Percentiles rank a stretch among this genome's conserved stretches.
Conservation (phyloP, 805 yeast species). For the Candida insectorum region DNA sequence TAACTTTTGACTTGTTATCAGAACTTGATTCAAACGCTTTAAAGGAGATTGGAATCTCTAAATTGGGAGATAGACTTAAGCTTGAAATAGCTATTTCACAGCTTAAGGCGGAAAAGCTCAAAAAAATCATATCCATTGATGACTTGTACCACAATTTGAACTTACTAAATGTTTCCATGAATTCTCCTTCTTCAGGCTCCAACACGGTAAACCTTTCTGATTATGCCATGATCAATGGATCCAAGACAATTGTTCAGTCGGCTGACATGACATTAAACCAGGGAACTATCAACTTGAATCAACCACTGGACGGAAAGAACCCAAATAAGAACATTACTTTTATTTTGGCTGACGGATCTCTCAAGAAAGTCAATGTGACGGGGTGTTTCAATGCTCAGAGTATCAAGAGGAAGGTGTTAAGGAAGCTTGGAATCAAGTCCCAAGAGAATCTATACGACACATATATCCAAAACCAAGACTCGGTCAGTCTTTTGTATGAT, state of each 20-base stretch:
- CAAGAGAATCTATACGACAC: constrained; percentile 55
- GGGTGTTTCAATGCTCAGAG: constrained; percentile 81
- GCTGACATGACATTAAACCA: constrained; percentile 4
- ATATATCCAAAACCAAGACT: constrained; percentile 43
- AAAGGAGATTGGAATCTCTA: constrained; percentile 67
- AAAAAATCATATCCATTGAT: constrained; percentile 19
- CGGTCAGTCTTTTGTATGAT: constrained; percentile 54
- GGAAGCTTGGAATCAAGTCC: constrained; percentile 47
- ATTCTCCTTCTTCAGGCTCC: constrained; percentile 6
- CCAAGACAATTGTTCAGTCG: constrained; percentile 10
- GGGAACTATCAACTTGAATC: constrained; percentile 6
- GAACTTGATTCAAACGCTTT: constrained; percentile 64
- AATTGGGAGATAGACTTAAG: constrained; percentile 79
- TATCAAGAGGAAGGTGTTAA: constrained; percentile 66
- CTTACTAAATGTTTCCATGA: constrained; percentile 3
- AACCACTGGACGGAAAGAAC: constrained; percentile 14
- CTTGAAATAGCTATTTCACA: constrained; percentile 56
- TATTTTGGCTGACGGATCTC: constrained; percentile 70
- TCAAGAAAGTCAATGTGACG: constrained; percentile 63
- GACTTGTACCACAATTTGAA: constrained; percentile 19
- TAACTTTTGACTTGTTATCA: constrained; percentile 53
- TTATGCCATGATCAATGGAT: constrained; percentile 8
- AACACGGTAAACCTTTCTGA: constrained; percentile 7
- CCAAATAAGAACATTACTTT: constrained; percentile 51
- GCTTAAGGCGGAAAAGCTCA: constrained; percentile 34